Base-by-base conservation (phyloP, 768 basidiomycete species). In the Russula ochroleuca region DNA sequence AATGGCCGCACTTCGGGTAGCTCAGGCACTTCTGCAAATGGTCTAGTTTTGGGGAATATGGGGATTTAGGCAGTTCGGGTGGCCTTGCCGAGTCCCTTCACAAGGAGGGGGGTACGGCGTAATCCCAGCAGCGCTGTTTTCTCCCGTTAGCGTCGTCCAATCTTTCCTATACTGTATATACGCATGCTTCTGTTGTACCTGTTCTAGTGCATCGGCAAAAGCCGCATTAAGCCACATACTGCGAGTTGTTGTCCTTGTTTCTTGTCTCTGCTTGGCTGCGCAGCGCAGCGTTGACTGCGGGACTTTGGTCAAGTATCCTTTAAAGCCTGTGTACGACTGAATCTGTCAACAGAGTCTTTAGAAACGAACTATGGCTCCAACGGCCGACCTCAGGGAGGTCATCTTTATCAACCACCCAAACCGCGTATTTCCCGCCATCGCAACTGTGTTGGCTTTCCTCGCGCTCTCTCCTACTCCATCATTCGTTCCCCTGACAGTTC, bases 401-500 rank as follows among this genome's bases (percentile, higher is more conserved):
- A 40, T 63, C 9, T 67, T 68, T 62, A 64, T 56, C 14, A 57
- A 61, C 7, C 65, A 68, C 21, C 67, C 69, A 17, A 62, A 69
- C 47, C 0, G 47, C 31, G 15, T 61, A 58, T 62, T 67, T 56
- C 63, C 60, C 14, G 15, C 40, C 41, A n/a, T 66, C 28, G 28
- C 61, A 9, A 37, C 56, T 3, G 51, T 13, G 9, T 47, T 52
- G 10, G 63, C 63, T 8, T 28, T 64, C 62, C 1, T 62, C 70
- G 72, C 75, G 0, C 69, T 77, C 0, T 66, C 73, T 10, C 67
- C 73, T 0, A 69, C 72, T 6, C 76, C 76, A 0, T 65, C 73
- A 0, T 70, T 76, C 49, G 15, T 70, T 3, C 71, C 76, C 0
- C 56, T 75, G 23, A 63, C 70, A 10, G 33, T 69, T 7, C 72